Conservation (phyloP, 225 moss, liverwort and hornwort species). For the Lunularia cruciata region DNA sequence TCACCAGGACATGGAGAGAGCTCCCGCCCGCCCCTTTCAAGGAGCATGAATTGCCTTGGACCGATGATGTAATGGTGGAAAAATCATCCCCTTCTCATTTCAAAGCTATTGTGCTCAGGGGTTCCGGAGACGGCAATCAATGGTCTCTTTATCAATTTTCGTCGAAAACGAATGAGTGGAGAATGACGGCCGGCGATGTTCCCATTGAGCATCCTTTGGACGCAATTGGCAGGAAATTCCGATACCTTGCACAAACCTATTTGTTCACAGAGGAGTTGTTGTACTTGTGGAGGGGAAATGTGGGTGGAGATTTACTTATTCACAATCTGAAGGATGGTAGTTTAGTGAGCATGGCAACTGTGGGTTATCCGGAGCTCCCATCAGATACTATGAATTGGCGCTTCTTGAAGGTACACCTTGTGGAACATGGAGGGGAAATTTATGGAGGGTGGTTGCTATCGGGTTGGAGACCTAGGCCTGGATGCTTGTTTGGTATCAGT, state of each 20-base stretch:
- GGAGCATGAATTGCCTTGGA: background rate
- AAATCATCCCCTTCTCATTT: background rate
- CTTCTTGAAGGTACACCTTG: conserved; percentile 3
- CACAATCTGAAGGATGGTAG: conserved; percentile 14
- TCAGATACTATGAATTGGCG: background rate
- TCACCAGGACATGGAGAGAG: conserved; percentile 16
- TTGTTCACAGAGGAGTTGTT: background rate
- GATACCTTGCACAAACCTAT: background rate
- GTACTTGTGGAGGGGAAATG: conserved; percentile 9
- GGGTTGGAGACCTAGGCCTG: background rate
- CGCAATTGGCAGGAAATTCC: background rate
- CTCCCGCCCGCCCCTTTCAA: background rate
- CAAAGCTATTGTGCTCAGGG: conserved; percentile 13
- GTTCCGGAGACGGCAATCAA: conserved; percentile 17
- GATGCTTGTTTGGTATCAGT: background rate
- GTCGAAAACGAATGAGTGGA: conserved; percentile 15
- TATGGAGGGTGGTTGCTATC: conserved; percentile 20
- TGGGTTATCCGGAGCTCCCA: conserved; percentile 10
- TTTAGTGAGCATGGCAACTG: background rate
- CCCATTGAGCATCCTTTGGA: conserved; percentile 1
- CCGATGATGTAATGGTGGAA: conserved; percentile 20
- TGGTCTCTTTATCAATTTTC: conserved; percentile 13
- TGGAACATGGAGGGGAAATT: conserved; percentile 14
- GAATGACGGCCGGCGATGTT: background rate
- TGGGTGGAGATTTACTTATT: conserved; percentile 18